These are phyloP conservation scores for Prunus kanzakura DNA, from an alignment of 306 rosid species.

Conservation along the genomic window DNA sequence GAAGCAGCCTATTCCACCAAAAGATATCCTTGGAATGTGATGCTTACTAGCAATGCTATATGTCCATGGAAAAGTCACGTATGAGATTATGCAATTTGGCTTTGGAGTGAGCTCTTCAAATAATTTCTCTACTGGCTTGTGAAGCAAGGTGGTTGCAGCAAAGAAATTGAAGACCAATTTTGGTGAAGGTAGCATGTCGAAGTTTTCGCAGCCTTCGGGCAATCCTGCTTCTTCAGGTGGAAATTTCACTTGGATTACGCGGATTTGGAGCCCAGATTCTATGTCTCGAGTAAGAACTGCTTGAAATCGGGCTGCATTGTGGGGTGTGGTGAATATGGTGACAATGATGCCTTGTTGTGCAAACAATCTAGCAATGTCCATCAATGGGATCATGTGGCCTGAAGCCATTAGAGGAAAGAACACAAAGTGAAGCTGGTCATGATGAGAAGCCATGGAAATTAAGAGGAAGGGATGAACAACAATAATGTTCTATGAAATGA, in stretches of 20 bases:
- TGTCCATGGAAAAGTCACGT: slow-evolving; percentile 42
- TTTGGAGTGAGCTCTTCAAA: slow-evolving; percentile 30
- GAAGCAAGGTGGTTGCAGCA: slow-evolving; percentile 22
- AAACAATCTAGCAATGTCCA: slow-evolving; percentile 31
- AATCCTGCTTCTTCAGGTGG: slow-evolving; percentile 32
- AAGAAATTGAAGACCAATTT: slow-evolving; percentile 26
- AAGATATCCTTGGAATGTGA: slow-evolving; percentile 22
- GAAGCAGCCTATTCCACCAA: background rate
- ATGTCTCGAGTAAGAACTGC: slow-evolving; percentile 12
- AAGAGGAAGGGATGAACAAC: background rate
- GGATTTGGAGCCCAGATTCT: slow-evolving; percentile 19
- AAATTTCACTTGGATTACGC: slow-evolving; percentile 12
- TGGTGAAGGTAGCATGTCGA: slow-evolving; percentile 51
- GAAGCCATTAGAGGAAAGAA: slow-evolving; percentile 33
- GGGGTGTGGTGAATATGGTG: slow-evolving; percentile 29
- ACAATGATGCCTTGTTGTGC: slow-evolving; percentile 18
- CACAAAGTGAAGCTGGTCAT: slow-evolving; percentile 18
- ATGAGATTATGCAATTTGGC: slow-evolving; percentile 68
- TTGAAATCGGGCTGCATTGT: slow-evolving; percentile 24
- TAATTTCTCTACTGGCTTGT: slow-evolving; percentile 32
- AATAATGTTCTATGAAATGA: background rate
- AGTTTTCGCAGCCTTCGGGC: slow-evolving; percentile 54
- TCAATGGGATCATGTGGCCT: slow-evolving; percentile 44
- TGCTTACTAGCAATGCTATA: background rate
- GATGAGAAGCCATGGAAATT: slow-evolving; percentile 11